These are phyloP conservation scores for Clarireedia monteithiana DNA, from an alignment of 2,329 filamentous ascomycete species.

Conservation along the genomic window DNA sequence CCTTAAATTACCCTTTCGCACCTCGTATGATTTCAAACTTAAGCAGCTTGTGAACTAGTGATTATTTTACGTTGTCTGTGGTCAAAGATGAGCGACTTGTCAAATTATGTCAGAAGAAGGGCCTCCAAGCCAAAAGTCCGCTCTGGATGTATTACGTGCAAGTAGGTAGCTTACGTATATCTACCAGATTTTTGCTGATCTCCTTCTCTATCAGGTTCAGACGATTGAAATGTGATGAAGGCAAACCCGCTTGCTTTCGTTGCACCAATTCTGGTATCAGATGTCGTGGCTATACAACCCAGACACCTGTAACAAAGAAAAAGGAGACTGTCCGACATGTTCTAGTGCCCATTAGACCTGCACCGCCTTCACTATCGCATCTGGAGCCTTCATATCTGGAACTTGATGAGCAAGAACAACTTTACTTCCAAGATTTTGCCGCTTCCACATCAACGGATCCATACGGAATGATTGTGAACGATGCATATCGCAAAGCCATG, in stretches of 20 bases:
- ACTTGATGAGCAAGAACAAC: constrained; percentile 15
- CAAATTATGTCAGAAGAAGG: constrained; percentile 5
- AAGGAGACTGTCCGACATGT: constrained; percentile 4
- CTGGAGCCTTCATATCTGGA: constrained; percentile 7
- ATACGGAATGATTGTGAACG: constrained; percentile 1
- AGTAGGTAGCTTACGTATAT: constrained; percentile 23
- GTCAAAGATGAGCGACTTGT: not conserved
- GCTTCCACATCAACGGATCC: constrained; percentile 15
- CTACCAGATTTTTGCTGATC: not conserved
- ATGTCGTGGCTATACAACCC: constrained; percentile 25
- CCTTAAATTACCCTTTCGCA: not conserved
- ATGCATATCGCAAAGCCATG: not conserved
- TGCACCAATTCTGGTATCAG: constrained; percentile 23
- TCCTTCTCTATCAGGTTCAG: constrained; percentile 17
- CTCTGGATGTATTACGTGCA: constrained; percentile 5
- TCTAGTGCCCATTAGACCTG: constrained; percentile 10
- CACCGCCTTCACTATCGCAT: constrained; percentile 12
- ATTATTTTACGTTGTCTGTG: not conserved
- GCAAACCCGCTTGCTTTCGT: constrained; percentile 20
- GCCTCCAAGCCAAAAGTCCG: constrained; percentile 8
- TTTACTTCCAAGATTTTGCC: constrained; percentile 22
- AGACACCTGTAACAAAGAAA: constrained; percentile 1
- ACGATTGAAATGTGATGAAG: constrained; percentile 27
- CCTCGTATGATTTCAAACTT: not conserved
- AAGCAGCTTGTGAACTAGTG: not conserved